Base-by-base conservation (phyloP, 768 basidiomycete species). In the Coprinellus micaceus region DNA sequence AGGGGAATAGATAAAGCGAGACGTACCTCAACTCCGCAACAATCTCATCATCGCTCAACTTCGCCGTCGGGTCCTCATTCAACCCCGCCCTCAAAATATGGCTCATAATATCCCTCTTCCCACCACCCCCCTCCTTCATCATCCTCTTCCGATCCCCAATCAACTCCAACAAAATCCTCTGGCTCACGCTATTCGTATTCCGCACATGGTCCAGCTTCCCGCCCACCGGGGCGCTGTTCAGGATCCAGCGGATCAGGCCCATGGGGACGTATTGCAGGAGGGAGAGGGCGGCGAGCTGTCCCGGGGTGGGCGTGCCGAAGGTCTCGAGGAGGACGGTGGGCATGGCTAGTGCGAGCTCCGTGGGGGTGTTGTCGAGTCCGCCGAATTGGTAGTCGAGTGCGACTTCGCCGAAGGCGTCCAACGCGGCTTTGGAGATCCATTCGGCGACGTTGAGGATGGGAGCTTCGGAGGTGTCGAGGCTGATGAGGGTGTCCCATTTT, bases 301-400 rank as follows among this genome's bases (percentile, higher is more conserved):
- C 25, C 15, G 10, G 25, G 6, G 47, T 12, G 15, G 28, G 21
- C 13, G 25, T 28, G 15, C 47, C 47, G 26, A 48, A 48, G 47
- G 47, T 48, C 17, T 48, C 47, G 25, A 48, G 17, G 25, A 48
- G 25, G 17, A 48, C 47, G 17, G 47, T 29, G 26, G 47, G 47
- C 26, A 48, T 29, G 4, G 47, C 47, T 4, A 3, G 15, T 9
- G 47, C 24, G 6, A 48, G 47, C 15, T 26, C 25, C 21, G 47
- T 48, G 25, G 47, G 47, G 9, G 7, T 6, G 17, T 29, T 25
- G 21, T 48, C 47, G 17, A 48, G 25, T 4, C 26, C 25, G 15
- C 47, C 47, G 25, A 48, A 48, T 48, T 48, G 47, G 25, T 48
- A 29, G n/a, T 48, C 47, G 26, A 48, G 26, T 48, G 47, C 47